Percentiles rank a stretch among this genome's conserved stretches.
Conservation (phyloP, 2,329 filamentous ascomycete genomes). For the Alternaria sp. region DNA sequence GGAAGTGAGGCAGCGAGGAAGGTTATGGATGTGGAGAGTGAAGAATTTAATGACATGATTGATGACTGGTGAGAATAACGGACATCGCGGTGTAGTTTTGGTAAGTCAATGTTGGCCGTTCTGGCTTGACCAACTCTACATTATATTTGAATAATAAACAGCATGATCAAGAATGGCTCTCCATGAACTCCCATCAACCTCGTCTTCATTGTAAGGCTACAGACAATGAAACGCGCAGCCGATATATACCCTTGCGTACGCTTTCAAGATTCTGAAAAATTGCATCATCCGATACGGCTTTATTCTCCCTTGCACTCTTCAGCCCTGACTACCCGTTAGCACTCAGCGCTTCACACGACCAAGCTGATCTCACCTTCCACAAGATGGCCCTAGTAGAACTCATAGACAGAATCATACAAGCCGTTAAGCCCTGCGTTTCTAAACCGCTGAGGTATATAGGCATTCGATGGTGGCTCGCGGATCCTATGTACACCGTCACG, state of each 20-base stretch:
- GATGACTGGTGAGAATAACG: slow-evolving; percentile 47
- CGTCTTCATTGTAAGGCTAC: background rate
- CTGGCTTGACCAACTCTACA: background rate
- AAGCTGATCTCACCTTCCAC: background rate
- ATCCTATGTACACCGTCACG: background rate
- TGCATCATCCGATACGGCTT: background rate
- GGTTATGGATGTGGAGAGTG: slow-evolving; percentile 53
- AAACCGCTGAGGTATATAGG: background rate
- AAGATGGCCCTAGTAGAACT: background rate
- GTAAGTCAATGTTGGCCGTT: background rate
- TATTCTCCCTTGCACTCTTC: background rate
- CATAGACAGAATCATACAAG: background rate
- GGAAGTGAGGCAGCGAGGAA: slow-evolving; percentile 56
- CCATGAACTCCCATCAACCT: background rate
- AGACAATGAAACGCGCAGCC: background rate
- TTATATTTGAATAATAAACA: background rate
- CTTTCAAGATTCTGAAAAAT: background rate
- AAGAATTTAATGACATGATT: slow-evolving; percentile 55
- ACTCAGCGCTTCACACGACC: background rate
- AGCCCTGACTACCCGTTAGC: background rate
- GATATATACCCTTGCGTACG: background rate
- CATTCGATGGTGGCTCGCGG: background rate
- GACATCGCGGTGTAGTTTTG: background rate
- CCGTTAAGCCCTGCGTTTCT: background rate
- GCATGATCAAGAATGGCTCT: background rate